Conservation (phyloP, 768 basidiomycete genomes). For the Boletus huronensis region DNA sequence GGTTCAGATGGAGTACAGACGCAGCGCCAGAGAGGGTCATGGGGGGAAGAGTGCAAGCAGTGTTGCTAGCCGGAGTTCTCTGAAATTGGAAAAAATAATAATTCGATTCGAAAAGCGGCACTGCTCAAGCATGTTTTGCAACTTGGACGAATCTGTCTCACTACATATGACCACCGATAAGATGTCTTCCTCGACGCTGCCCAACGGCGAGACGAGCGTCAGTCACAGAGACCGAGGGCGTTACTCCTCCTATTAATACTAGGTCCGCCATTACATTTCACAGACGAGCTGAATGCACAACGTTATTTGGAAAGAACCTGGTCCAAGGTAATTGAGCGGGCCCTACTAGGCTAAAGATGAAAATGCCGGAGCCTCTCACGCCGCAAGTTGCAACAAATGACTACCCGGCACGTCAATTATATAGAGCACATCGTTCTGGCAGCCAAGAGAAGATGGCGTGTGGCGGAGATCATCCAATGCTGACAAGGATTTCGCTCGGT, state of each 20-base stretch:
- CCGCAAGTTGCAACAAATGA: neutral
- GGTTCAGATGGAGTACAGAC: slow-evolving; percentile 7
- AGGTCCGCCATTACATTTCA: neutral
- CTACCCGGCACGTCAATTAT: neutral
- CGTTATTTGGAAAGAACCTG: neutral
- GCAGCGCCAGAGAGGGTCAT: slow-evolving; percentile 16
- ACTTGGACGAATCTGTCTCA: slow-evolving; percentile 5
- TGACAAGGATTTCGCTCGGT: neutral
- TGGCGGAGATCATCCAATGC: slow-evolving; percentile 3
- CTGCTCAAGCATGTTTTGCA: slow-evolving; percentile 6
- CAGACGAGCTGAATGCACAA: neutral
- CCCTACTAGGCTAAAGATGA: neutral
- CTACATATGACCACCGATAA: neutral
- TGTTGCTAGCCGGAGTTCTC: slow-evolving; percentile 27
- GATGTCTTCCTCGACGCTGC: neutral
- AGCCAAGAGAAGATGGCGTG: neutral
- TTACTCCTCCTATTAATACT: neutral
- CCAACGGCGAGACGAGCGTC: neutral
- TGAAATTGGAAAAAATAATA: slow-evolving; percentile 31
- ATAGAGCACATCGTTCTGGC: neutral
- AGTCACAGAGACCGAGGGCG: neutral
- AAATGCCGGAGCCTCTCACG: neutral
- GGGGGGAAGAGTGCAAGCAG: slow-evolving; percentile 28
- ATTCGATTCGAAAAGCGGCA: slow-evolving; percentile 28
- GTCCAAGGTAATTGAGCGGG: neutral